Evolutionary conservation across 208 protist species (phyloP), one percentile per base, ranked within the genome.

Genomic region (Trypanosoma vivax): DNA sequence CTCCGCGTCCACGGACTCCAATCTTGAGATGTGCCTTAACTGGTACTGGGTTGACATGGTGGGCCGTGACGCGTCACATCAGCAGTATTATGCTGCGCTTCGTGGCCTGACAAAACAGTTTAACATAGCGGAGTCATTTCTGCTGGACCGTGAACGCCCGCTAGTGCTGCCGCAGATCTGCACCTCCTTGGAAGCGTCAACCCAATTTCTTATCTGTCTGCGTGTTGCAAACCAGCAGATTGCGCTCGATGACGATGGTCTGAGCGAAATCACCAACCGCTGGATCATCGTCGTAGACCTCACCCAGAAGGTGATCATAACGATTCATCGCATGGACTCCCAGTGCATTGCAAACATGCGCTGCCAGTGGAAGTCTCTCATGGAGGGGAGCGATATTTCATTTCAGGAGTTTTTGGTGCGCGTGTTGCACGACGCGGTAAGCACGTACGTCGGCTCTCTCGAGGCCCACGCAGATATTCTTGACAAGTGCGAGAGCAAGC

Each of bases 11-110:
- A 52, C 49, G 39, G 59, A 47, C 29, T 85, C 73, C 1, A 76
- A 79, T 49, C 56, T 88, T 6, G 79, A 88, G 72, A 76, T 85
- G 68, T 88, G 72, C 58, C 65, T 88, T 2, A 92, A 92, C 66
- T 92, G 84, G 84, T 85, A 92, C 60, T 92, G 79, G 77, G 70
- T 92, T 43, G 84, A 88, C 37, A 77, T 92, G 37, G 76, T 65
- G 23, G 84, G 84, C 13, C 73, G 79, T 18, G 84, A 92, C 50
- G 34, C 62, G 3, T 70, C 56, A 37, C 61, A 51, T 28, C 60
- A 58, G n/a, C 64, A 65, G 41, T 92, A 92, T 73, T 76, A 79
- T 52, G 64, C 27, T n/a, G 75, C 62, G 0, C 62, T 92, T 52
- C 70, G 70, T 58, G 70, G 60, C 27, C 52, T 92, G 2, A 88